Base-by-base conservation (phyloP, 2,329 filamentous ascomycete species). In the Amesomyces nigricolor region DNA sequence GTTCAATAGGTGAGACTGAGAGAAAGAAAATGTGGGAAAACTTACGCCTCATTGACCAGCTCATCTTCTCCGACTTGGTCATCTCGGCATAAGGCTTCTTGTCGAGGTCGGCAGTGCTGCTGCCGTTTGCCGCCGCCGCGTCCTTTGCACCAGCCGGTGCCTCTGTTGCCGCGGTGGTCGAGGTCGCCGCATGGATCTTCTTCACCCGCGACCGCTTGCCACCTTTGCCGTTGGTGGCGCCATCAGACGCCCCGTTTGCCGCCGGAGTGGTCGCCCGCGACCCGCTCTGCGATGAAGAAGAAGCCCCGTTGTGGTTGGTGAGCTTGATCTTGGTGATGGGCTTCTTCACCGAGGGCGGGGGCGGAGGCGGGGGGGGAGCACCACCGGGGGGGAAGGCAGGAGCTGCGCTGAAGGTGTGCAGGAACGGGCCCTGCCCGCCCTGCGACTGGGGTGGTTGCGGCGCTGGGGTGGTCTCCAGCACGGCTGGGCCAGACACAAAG, bases 31-130 rank as follows among this genome's bases (percentile, higher is more conserved):
- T 11, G 29, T 5, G 4, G 10, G 19, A 5, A 4, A n/a, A 68
- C 76, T 71, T 72, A 83, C 81, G 79, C 72, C 82, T 82, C 81
- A 84, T 84, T 2, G 80, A 83, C 16, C 75, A 76, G n/a, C 78
- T 81, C 80, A 84, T 83, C 73, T 84, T 84, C 69, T 84, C 80
- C 30, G 79, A 82, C 70, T 84, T 84, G 47, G 79, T 83, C 80
- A 83, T 83, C 43, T 77, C 73, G 37, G 77, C 76, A 63, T 83
- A 83, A 51, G 82, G 78, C 70, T 83, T 82, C 70, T 83, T 82
- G 56, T 77, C 60, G 29, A 59, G 38, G 14, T 60, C 58, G 5
- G 9, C 32, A 35, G 22, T 26, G 22, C 44, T 52, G 16, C 51
- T 57, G n/a, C 40, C 54, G 17, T 51, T 38, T 4, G 45, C 38